A percentile compares a stretch with the other conserved stretches of the same genome.
These are phyloP conservation scores for Neofusicoccum umdonicola DNA, from an alignment of 2,329 filamentous ascomycete species.

Conservation along the genomic window DNA sequence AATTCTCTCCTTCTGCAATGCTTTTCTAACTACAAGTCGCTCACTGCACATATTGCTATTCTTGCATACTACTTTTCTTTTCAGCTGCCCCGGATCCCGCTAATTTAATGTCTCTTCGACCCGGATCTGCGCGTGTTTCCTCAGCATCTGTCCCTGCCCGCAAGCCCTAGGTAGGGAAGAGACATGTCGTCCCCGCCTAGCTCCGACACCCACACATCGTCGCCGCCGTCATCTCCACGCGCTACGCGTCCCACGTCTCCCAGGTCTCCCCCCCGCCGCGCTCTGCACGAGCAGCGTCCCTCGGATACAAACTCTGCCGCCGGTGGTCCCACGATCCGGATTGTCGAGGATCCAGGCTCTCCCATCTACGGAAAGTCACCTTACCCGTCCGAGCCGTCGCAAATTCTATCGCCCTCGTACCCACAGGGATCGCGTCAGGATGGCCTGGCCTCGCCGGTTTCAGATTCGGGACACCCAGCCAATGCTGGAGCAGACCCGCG, in stretches of 20 bases:
- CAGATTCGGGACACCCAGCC: conserved; percentile 36
- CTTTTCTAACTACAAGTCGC: conserved; percentile 14
- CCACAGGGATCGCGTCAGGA: conserved; percentile 38
- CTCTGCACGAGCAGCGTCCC: conserved; percentile 40
- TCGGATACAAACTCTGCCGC: conserved; percentile 32
- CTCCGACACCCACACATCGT: not conserved
- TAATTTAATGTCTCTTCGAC: conserved; percentile 19
- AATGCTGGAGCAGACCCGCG: conserved; percentile 34
- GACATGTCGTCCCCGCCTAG: conserved; percentile 14
- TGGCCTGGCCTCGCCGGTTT: conserved; percentile 38
- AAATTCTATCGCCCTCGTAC: conserved; percentile 36
- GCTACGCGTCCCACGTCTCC: conserved; percentile 23
- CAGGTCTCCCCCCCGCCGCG: conserved; percentile 31
- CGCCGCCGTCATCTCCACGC: conserved; percentile 11
- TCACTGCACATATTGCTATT: conserved; percentile 14
- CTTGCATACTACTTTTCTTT: not conserved
- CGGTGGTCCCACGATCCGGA: conserved; percentile 40
- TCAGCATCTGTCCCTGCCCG: not conserved
- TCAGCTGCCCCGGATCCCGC: not conserved
- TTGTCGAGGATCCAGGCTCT: conserved; percentile 37
- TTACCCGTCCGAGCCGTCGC: conserved; percentile 39
- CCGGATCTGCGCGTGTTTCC: conserved; percentile 2
- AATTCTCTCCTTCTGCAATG: conserved; percentile 5
- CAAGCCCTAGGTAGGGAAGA: not conserved
- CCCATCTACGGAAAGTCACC: conserved; percentile 40